Percentiles rank a stretch among this genome's conserved stretches.
Evolutionary conservation across 768 basidiomycete species (phyloP).

Genomic region (Lactarius deliciosus): DNA sequence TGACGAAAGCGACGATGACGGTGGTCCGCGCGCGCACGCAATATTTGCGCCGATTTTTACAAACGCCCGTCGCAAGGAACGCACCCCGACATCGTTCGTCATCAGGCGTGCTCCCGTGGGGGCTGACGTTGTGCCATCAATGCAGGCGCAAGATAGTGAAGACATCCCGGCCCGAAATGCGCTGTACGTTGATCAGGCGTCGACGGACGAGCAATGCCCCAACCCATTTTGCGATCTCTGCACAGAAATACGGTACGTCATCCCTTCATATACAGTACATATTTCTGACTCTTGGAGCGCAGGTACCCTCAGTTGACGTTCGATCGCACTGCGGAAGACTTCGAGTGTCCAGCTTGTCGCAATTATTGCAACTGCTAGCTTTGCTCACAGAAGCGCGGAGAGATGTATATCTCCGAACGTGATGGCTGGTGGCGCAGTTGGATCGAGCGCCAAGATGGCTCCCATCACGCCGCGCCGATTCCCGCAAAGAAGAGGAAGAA

Average conservation of each 20-base stretch:
- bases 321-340: conserved; percentile 33
- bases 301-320: conserved; percentile 42
- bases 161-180: conserved; percentile 18
- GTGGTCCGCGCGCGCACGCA: not conserved
- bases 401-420: conserved; percentile 42
- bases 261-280: not conserved
- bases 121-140: conserved; percentile 23
- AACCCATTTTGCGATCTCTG: conserved; percentile 25
- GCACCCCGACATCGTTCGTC: not conserved
- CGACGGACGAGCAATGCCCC: not conserved
- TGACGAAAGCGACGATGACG: not conserved
- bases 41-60: not conserved
- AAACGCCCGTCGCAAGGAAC: not conserved
- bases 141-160: conserved; percentile 10
- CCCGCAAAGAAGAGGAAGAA: not conserved
- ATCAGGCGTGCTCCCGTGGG: too few species aligned
- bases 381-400: conserved; percentile 48
- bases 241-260: conserved; percentile 25
- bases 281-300: not conserved
- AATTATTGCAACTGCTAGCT: conserved; percentile 49
- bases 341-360: conserved; percentile 49
- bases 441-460: not conserved
- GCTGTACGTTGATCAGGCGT: conserved; percentile 7
- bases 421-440: conserved; percentile 28
- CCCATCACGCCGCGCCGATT: not conserved